Conservation (phyloP, 306 rosid genomes). For the Vigna mungo region DNA sequence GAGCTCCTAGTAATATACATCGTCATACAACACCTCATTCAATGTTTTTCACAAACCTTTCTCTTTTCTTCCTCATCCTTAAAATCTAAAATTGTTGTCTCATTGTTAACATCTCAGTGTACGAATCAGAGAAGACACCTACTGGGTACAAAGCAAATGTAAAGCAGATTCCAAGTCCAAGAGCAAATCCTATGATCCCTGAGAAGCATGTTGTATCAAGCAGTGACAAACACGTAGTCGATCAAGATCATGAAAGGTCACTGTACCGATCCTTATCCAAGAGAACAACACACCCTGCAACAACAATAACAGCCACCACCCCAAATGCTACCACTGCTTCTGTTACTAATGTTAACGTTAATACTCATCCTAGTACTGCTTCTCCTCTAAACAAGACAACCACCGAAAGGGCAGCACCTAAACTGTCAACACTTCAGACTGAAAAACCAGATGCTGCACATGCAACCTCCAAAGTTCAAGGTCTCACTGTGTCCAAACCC, state of each 20-base stretch:
- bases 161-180: slow-evolving; percentile 56
- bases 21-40: neutral
- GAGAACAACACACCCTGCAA: slow-evolving; percentile 36
- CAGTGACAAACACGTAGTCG: slow-evolving; percentile 44
- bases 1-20: slow-evolving; percentile 74
- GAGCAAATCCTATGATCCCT: slow-evolving; percentile 51
- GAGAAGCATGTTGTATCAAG: slow-evolving; percentile 59
- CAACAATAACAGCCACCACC: neutral
- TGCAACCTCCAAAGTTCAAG: slow-evolving; percentile 60
- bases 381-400: slow-evolving; percentile 41
- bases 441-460: slow-evolving; percentile 54
- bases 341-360: neutral
- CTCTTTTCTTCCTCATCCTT: neutral
- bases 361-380: neutral
- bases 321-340: neutral
- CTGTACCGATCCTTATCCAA: slow-evolving; percentile 44
- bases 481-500: slow-evolving; percentile 50
- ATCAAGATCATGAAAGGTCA: slow-evolving; percentile 42
- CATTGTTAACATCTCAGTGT: slow-evolving; percentile 54
- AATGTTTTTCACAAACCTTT: neutral
- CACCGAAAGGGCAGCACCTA: slow-evolving; percentile 47
- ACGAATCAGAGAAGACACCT: slow-evolving; percentile 74
- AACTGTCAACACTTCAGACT: slow-evolving; percentile 51
- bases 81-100: neutral
- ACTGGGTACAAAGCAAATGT: slow-evolving; percentile 52